phyloP scores from a whole-genome alignment of 768 basidiomycete genomes.

The Calocybe indica region DNA sequence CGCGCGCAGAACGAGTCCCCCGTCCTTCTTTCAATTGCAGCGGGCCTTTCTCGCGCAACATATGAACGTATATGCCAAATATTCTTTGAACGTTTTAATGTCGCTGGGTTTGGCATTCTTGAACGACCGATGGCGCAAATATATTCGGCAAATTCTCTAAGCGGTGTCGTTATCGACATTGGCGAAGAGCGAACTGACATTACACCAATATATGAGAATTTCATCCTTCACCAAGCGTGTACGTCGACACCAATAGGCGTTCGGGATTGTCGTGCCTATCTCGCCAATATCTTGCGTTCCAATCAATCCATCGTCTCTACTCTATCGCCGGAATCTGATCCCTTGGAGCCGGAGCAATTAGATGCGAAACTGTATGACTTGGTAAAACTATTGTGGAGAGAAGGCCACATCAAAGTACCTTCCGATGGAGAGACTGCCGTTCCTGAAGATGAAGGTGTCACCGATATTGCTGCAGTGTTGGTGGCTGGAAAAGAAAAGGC shows the following conservation, averaged over 20 bases:
- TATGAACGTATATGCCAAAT: conserved; percentile 75
- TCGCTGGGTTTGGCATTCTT: conserved; percentile 73
- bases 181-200: conserved; percentile 73
- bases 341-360: conserved; percentile 39
- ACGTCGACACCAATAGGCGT: conserved; percentile 61
- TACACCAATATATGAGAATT: conserved; percentile 71
- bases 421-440: conserved; percentile 65
- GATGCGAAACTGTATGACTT: conserved; percentile 54
- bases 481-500: conserved; percentile 90
- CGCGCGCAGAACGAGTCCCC: conserved; percentile 87
- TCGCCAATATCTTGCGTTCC: conserved; percentile 64
- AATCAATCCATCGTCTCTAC: conserved; percentile 60
- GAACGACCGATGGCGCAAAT: conserved; percentile 83
- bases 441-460: conserved; percentile 78
- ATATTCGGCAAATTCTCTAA: conserved; percentile 67
- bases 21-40: conserved; percentile 64
- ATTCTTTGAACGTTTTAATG: conserved; percentile 92
- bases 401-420: conserved; percentile 66
- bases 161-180: conserved; percentile 79
- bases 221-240: conserved; percentile 48
- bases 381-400: conserved; percentile 56
- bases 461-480: conserved; percentile 85
- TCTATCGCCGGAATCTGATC: conserved; percentile 47
- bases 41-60: conserved; percentile 57
- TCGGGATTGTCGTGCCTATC: conserved; percentile 66